phyloP scores from a whole-genome alignment of 345 rosid species.

The Eutrema japonicum region DNA sequence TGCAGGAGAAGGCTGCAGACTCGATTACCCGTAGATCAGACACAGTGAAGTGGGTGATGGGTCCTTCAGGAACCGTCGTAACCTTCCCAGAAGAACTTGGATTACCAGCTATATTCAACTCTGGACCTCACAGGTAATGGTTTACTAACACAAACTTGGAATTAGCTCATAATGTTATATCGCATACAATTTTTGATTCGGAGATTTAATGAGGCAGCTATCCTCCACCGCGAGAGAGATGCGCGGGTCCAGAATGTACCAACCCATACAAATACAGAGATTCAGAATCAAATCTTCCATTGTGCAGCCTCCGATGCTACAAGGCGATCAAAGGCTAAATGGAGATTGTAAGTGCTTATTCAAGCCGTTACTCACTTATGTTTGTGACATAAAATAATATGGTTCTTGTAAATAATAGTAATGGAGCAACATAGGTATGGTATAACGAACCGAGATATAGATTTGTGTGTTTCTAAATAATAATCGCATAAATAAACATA shows the following conservation, averaged over 20 bases:
- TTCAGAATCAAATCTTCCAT: slow-evolving; percentile 81
- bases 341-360: not conserved
- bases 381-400: slow-evolving; percentile 14
- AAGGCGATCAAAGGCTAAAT: slow-evolving; percentile 65
- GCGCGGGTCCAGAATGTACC: slow-evolving; percentile 77
- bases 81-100: slow-evolving; percentile 83
- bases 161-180: not conserved
- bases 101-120: slow-evolving; percentile 68
- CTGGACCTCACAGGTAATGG: slow-evolving; percentile 60
- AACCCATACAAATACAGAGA: slow-evolving; percentile 87
- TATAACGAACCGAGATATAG: not conserved
- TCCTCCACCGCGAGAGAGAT: slow-evolving; percentile 86
- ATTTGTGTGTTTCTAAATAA: slow-evolving; percentile 8
- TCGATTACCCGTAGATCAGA: slow-evolving; percentile 56
- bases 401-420: slow-evolving; percentile 29
- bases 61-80: slow-evolving; percentile 72
- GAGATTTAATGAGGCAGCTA: slow-evolving; percentile 51
- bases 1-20: slow-evolving; percentile 78
- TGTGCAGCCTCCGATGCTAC: slow-evolving; percentile 91
- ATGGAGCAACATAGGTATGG: not conserved
- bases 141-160: not conserved
- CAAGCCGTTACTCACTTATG: not conserved
- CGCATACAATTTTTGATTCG: too few species aligned
- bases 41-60: slow-evolving; percentile 66
- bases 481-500: not conserved